These are phyloP conservation scores for Hypoxylon perforatum DNA, from an alignment of 495 filamentous ascomycete genomes.

Conservation along the genomic window DNA sequence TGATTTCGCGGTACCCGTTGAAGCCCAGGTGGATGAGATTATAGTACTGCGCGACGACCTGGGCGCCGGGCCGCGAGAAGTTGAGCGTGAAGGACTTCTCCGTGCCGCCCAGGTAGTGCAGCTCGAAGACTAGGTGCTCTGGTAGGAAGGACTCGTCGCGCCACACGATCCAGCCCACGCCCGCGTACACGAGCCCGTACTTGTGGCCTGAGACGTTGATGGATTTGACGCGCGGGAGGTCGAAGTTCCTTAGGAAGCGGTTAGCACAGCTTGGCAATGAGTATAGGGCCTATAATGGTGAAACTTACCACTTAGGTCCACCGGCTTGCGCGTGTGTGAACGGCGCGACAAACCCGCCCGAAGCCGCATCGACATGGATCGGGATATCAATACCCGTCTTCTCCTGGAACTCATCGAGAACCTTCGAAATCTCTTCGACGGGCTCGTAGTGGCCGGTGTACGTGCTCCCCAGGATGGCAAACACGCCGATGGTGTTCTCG, in stretches of 20 bases:
- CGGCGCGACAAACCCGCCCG: slow-evolving; percentile 78
- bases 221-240: slow-evolving; percentile 76
- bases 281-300: background rate
- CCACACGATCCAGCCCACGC: slow-evolving; percentile 82
- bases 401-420: slow-evolving; percentile 73
- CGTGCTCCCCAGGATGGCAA: slow-evolving; percentile 78
- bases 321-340: slow-evolving; percentile 73
- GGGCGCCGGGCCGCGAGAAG: slow-evolving; percentile 77
- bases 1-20: slow-evolving; percentile 70
- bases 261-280: slow-evolving; percentile 1
- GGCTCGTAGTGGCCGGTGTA: slow-evolving; percentile 85
- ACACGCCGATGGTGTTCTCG: slow-evolving; percentile 83
- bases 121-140: slow-evolving; percentile 77
- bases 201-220: slow-evolving; percentile 83
- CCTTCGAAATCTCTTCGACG: slow-evolving; percentile 72
- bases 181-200: slow-evolving; percentile 77
- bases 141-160: slow-evolving; percentile 74
- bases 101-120: slow-evolving; percentile 80
- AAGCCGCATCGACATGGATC: slow-evolving; percentile 81
- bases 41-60: slow-evolving; percentile 80
- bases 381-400: slow-evolving; percentile 74
- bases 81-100: slow-evolving; percentile 81
- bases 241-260: slow-evolving; percentile 66
- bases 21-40: slow-evolving; percentile 80
- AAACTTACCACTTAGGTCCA: slow-evolving; percentile 66